phyloP scores from a whole-genome alignment of 116 monocot species.

The Posidonia oceanica region DNA sequence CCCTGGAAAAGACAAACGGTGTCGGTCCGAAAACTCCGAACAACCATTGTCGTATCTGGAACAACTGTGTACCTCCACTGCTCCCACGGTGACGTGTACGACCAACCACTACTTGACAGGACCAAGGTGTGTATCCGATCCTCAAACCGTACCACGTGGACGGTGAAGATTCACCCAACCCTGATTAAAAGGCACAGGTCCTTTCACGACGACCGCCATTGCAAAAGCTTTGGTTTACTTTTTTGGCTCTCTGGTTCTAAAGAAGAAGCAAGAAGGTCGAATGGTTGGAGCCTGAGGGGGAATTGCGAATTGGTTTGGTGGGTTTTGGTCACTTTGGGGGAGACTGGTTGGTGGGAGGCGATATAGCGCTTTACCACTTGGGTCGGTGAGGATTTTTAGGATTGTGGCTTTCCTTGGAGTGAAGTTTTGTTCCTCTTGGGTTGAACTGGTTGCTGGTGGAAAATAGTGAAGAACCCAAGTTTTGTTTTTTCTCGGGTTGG shows the following conservation, averaged over 20 bases:
- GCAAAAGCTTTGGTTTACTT: background rate
- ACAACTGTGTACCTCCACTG: background rate
- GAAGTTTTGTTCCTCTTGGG: background rate
- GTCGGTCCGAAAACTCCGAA: background rate
- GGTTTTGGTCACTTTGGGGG: background rate
- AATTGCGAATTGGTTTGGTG: background rate
- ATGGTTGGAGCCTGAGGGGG: too few relatives aligned
- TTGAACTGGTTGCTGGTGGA: conserved; percentile 2
- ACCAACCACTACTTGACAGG: background rate
- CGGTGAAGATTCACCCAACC: background rate
- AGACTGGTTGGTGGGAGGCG: background rate
- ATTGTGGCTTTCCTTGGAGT: background rate
- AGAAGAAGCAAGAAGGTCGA: too few relatives aligned
- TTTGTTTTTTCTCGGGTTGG: background rate
- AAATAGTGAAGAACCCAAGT: background rate
- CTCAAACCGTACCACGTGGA: background rate
- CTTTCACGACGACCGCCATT: background rate
- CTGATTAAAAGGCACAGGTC: background rate
- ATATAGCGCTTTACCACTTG: background rate
- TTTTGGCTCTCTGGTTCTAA: background rate
- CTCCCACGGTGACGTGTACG: background rate
- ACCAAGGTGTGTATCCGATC: too few relatives aligned
- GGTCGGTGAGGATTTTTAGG: background rate
- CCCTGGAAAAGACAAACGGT: too few relatives aligned
- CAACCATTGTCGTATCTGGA: background rate